Evolutionary conservation across 495 filamentous ascomycete genomes (phyloP).

Genomic region (Daldinia grandis): DNA sequence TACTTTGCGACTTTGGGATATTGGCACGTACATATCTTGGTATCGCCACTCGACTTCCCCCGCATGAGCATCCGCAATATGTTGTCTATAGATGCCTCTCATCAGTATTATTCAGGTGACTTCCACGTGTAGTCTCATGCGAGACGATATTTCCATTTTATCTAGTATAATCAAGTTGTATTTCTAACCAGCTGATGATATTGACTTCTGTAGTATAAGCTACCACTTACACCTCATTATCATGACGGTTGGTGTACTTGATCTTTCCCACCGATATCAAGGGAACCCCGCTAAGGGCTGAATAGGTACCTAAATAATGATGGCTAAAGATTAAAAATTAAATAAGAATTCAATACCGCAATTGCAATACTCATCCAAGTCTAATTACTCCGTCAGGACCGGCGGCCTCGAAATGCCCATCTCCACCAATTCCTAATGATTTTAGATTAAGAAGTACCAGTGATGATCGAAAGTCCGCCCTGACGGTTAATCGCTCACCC

Average conservation of each 20-base stretch:
- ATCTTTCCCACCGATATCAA: too few relatives aligned
- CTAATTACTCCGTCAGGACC: background rate
- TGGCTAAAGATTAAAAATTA: background rate
- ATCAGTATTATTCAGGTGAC: too few relatives aligned
- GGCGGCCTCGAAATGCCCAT: background rate
- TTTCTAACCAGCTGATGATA: too few relatives aligned
- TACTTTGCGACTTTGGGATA: background rate
- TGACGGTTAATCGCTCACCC: background rate
- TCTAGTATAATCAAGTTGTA: too few relatives aligned
- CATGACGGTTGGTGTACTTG: too few relatives aligned
- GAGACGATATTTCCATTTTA: too few relatives aligned
- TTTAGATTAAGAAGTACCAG: background rate
- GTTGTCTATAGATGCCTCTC: background rate
- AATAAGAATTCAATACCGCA: background rate
- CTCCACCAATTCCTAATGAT: background rate
- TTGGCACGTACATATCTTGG: background rate
- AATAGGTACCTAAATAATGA: too few relatives aligned
- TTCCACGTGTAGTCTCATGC: too few relatives aligned
- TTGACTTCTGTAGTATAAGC: too few relatives aligned
- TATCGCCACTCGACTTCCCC: background rate
- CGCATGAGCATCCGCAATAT: background rate
- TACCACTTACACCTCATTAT: too few relatives aligned
- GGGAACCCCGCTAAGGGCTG: too few relatives aligned
- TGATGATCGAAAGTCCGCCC: background rate
- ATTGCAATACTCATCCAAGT: background rate